Base-by-base conservation (phyloP, 257 asterid genomes). In the Capsicum chinense region DNA sequence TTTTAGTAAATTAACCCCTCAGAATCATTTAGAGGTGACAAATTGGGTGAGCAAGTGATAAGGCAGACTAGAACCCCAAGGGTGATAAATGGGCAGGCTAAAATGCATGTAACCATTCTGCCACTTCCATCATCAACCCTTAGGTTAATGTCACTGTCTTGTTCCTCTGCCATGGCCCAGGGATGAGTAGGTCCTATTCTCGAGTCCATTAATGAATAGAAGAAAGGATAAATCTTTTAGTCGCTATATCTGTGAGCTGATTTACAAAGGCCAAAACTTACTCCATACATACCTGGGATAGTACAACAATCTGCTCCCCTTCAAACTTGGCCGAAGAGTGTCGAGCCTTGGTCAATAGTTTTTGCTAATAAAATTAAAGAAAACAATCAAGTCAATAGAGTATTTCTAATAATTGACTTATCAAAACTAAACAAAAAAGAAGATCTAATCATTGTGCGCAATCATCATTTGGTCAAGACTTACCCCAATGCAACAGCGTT, bases 401-500 rank as follows among this genome's bases (percentile, higher is more conserved):
- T 7, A 62, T 79, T 84, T 79, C 83, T 79, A 79, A 16, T 81
- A 80, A 9, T 21, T 11, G 56, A n/a, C n/a, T 52, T 19, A 47
- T 73, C 57, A 73, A 48, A 47, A 73, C 59, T 47, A 52, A 73
- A 73, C 42, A 47, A 47, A 71, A 71, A n/a, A 47, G 33, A 47
- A 11, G 80, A 11, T 73, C 26, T n/a, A 73, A 73, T 71, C 37
- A 71, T 47, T n/a, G 37, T 58, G 54, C 19, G 68, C 64, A 35
- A 80, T 63, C 17, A 57, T 56, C 37, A 3, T 21, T 50, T 57
- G 33, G 79, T 56, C 12, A 62, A 50, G 81, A 42, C 81, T 81
- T 89, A 95, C 99, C 93, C 99, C 98, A 33, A 95, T 93, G 92
- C 89, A 88, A 83, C 89, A 88, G 82, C 94, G 97, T 93, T 95